These are phyloP conservation scores for Pichia kudriavzevii DNA, from an alignment of 1,139 yeast species.

Conservation along the genomic window DNA sequence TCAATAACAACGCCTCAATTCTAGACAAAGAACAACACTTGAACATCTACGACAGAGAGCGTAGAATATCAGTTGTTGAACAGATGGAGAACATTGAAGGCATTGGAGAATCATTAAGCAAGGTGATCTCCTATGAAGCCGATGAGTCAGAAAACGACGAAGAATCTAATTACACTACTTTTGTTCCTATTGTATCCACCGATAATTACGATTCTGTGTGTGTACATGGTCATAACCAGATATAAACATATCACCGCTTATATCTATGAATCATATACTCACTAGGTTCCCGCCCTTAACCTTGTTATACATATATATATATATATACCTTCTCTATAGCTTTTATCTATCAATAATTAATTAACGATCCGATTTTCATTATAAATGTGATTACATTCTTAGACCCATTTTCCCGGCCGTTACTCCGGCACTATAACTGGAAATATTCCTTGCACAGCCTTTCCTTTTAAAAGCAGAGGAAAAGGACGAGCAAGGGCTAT, in stretches of 20 bases:
- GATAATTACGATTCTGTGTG: constrained; percentile 10
- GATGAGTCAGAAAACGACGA: constrained; percentile 6
- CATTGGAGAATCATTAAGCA: constrained; percentile 5
- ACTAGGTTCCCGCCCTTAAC: not conserved
- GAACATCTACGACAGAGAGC: constrained; percentile 10
- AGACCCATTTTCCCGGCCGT: too few relatives aligned
- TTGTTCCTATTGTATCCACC: constrained; percentile 10
- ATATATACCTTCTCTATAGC: too few relatives aligned
- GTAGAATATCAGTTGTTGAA: constrained; percentile 7
- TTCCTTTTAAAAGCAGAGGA: too few relatives aligned
- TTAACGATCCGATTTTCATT: too few relatives aligned
- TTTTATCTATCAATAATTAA: too few relatives aligned
- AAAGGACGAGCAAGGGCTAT: not conserved
- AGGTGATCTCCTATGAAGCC: constrained; percentile 9
- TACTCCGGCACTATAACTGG: too few relatives aligned
- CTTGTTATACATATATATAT: not conserved
- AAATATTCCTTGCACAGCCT: too few relatives aligned
- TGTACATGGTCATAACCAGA: constrained; percentile 13
- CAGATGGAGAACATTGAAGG: constrained; percentile 5
- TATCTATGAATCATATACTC: not conserved
- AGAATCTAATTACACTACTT: constrained; percentile 3
- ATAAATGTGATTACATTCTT: too few relatives aligned
- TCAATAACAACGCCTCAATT: constrained; percentile 11
- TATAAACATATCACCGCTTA: not conserved
- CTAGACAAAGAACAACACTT: constrained; percentile 9